Evolutionary conservation across 2,329 filamentous ascomycete species (phyloP).

Genomic region (Penicillium sclerotiorum): DNA sequence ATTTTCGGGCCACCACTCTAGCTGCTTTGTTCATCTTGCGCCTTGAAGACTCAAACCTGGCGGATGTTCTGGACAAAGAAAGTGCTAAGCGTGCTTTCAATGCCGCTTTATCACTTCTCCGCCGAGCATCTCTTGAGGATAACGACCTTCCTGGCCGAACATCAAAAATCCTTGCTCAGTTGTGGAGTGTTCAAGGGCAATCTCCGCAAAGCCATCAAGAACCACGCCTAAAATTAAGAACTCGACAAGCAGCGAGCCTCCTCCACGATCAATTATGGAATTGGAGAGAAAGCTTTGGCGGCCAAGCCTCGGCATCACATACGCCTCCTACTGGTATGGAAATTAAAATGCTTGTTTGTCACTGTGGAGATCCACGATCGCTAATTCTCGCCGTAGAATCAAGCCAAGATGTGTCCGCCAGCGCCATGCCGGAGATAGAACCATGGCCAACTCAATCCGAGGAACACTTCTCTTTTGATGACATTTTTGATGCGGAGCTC

Average conservation of each 20-base stretch:
- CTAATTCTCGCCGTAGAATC: background rate
- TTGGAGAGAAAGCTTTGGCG: slow-evolving; percentile 22
- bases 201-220: slow-evolving; percentile 7
- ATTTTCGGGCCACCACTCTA: background rate
- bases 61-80: slow-evolving; percentile 12
- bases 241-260: slow-evolving; percentile 17
- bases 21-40: slow-evolving; percentile 4
- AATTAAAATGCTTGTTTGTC: no score
- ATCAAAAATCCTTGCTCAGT: slow-evolving; percentile 22
- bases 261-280: slow-evolving; percentile 22
- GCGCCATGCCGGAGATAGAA: background rate
- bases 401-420: background rate
- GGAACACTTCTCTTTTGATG: slow-evolving; percentile 11
- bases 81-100: slow-evolving; percentile 18
- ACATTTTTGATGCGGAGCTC: slow-evolving; percentile 15
- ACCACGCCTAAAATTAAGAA: slow-evolving; percentile 15
- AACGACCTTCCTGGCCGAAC: slow-evolving; percentile 21
- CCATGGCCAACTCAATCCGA: no score
- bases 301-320: slow-evolving; percentile 5
- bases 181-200: slow-evolving; percentile 16
- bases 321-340: background rate
- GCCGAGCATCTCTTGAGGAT: slow-evolving; percentile 17
- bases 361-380: background rate
- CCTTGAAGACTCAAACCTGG: background rate
- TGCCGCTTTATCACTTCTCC: slow-evolving; percentile 13